Conservation (phyloP, 1,284 basidiomycete species). For the Fistulina hepatica region DNA sequence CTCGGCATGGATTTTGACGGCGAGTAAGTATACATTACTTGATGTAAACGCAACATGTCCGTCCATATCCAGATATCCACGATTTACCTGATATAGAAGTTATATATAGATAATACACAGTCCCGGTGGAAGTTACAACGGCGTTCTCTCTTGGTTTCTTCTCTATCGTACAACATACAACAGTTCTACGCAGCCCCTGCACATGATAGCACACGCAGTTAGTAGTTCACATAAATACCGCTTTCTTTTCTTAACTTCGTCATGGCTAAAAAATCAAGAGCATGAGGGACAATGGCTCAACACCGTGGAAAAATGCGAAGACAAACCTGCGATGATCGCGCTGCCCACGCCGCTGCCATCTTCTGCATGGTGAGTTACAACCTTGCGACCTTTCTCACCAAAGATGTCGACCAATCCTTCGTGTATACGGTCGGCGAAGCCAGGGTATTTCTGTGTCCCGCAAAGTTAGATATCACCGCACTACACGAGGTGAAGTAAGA, state of each 20-base stretch:
- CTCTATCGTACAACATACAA: too few relatives aligned
- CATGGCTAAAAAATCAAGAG: conserved; percentile 21
- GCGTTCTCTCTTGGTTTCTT: too few relatives aligned
- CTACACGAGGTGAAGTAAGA: not conserved
- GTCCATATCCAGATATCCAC: too few relatives aligned
- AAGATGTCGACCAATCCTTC: conserved; percentile 87
- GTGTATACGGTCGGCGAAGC: conserved; percentile 83
- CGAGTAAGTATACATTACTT: too few relatives aligned
- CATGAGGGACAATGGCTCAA: conserved; percentile 1
- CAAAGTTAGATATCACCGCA: not conserved
- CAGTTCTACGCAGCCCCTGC: too few relatives aligned
- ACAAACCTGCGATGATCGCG: conserved; percentile 85
- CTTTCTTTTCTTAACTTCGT: conserved; percentile 30
- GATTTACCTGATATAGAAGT: too few relatives aligned
- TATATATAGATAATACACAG: too few relatives aligned
- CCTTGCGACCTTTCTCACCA: conserved; percentile 86
- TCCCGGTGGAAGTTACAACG: too few relatives aligned
- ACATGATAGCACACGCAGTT: conserved; percentile 6
- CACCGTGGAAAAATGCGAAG: conserved; percentile 3
- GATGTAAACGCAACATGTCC: too few relatives aligned
- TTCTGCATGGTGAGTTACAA: conserved; percentile 85
- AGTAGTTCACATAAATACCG: conserved; percentile 25
- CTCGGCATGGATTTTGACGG: too few relatives aligned
- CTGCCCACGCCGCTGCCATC: conserved; percentile 95
- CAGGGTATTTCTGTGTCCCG: conserved; percentile 76